A percentile compares a stretch with the other conserved stretches of the same genome.
Conservation (phyloP, 1,284 basidiomycete species). For the Ganoderma multipileum region DNA sequence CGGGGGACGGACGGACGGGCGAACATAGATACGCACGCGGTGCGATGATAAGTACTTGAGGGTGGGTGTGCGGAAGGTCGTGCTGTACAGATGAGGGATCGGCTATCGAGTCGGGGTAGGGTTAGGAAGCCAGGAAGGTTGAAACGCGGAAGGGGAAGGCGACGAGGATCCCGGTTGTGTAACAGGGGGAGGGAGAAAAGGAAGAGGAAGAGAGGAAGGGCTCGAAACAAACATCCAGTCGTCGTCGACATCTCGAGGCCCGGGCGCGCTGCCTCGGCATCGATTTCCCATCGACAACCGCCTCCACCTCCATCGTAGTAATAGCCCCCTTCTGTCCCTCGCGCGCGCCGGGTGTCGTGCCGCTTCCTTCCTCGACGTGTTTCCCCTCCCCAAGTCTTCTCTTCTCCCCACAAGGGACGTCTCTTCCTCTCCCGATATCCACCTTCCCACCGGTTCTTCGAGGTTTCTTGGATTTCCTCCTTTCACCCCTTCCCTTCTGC, state of each 20-base stretch:
- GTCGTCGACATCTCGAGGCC: not conserved
- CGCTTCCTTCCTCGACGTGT: not conserved
- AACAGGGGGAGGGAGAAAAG: not conserved
- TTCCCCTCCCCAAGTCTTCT: not conserved
- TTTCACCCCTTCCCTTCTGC: not conserved
- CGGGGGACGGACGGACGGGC: not conserved
- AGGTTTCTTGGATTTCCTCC: not conserved
- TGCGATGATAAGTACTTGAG: slow-evolving; percentile 2
- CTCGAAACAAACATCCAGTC: not conserved
- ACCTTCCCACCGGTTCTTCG: not conserved
- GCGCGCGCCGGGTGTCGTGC: not conserved
- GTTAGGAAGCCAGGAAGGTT: not conserved
- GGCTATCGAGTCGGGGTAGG: not conserved
- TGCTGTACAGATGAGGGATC: not conserved
- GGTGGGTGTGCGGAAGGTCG: not conserved
- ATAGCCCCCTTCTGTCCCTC: too few species aligned
- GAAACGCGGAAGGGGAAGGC: not conserved
- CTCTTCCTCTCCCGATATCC: not conserved
- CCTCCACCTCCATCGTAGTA: not conserved
- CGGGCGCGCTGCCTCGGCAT: not conserved
- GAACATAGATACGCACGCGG: slow-evolving; percentile 16
- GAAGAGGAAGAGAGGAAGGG: not conserved
- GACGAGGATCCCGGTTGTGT: not conserved
- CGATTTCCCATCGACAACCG: not conserved
- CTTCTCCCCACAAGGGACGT: not conserved